Percentiles rank a stretch among this genome's conserved stretches.
phyloP scores from a whole-genome alignment of 768 basidiomycete species.

The Termitomyces sp. region DNA sequence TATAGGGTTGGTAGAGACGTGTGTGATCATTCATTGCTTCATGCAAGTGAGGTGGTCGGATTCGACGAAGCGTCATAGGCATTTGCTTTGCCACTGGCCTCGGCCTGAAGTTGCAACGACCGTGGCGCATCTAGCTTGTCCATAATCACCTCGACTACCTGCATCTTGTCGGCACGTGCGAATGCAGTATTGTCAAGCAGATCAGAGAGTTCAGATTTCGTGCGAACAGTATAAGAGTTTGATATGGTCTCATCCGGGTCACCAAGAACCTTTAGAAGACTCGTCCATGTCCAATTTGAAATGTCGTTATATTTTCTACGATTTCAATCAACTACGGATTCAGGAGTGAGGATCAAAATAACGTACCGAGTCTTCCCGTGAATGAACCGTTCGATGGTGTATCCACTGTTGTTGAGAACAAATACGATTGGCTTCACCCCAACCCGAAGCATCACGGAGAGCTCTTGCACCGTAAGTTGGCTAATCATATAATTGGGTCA shows the following conservation, averaged over 20 bases:
- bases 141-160: slow-evolving; percentile 82
- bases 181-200: slow-evolving; percentile 66
- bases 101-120: slow-evolving; percentile 51
- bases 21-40: neutral
- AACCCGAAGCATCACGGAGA: slow-evolving; percentile 76
- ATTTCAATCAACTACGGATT: neutral
- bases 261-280: slow-evolving; percentile 55
- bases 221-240: slow-evolving; percentile 62
- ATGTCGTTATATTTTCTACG: slow-evolving; percentile 84
- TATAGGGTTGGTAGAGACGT: neutral
- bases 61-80: slow-evolving; percentile 25
- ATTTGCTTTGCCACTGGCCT: slow-evolving; percentile 48
- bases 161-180: slow-evolving; percentile 57
- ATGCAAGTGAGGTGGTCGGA: slow-evolving; percentile 1
- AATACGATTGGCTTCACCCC: slow-evolving; percentile 81
- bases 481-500: slow-evolving; percentile 25
- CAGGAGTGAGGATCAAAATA: neutral
- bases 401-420: slow-evolving; percentile 75
- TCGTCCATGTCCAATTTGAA: slow-evolving; percentile 70
- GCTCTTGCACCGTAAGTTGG: slow-evolving; percentile 77
- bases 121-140: slow-evolving; percentile 65
- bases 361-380: slow-evolving; percentile 55
- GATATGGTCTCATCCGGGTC: slow-evolving; percentile 45
- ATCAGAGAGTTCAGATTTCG: slow-evolving; percentile 58
- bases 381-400: slow-evolving; percentile 81